Evolutionary conservation across 345 rosid species (phyloP), one percentile per base, ranked within the genome.

Genomic region (Corymbia maculata): DNA sequence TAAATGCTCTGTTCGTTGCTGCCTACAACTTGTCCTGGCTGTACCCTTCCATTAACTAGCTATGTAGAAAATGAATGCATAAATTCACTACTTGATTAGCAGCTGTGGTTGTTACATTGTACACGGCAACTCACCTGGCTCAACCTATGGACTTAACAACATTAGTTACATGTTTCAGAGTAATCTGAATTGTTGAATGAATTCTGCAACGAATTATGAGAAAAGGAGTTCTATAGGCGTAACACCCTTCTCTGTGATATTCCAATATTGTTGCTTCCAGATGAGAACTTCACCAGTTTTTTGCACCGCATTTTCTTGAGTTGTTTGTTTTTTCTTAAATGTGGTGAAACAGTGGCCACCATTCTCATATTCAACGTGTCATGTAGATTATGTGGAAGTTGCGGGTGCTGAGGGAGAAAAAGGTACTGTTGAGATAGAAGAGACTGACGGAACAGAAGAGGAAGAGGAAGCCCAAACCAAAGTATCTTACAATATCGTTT

Each of bases 401-500:
- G 64, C 68, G 26, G 88, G 89, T 86, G 89, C 95, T 89, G 52
- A 8, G 44, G 89, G 80, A 89, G 89, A 87, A 50, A 89, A 88
- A 55, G 57, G 26, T n/a, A 36, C 87, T 21, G 89, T 30, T 47
- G 86, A 11, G 68, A 89, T 85, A 17, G 92, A 93, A 90, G 92
- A 93, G 92, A 49, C 66, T 79, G 92, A 86, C 15, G 92, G 90
- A 80, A 61, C 86, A 26, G 92, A 90, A 85, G 87, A 91, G 86
- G 82, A 87, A 86, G 91, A 90, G n/a, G 92, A 86, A 47, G 61
- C 53, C 4, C 49, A 80, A 89, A 92, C 91, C 55, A 92, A 88
- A 88, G 86, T 94, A 51, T 89, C 88, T 66, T 79, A 95, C 90
- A 96, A 91, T 79, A 89, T 96, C 26, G 92, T 96, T n/a, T 95